A percentile compares a stretch with the other conserved stretches of the same genome.
These are phyloP conservation scores for Bidens hawaiensis DNA, from an alignment of 140 eudicot genomes.

Conservation along the genomic window DNA sequence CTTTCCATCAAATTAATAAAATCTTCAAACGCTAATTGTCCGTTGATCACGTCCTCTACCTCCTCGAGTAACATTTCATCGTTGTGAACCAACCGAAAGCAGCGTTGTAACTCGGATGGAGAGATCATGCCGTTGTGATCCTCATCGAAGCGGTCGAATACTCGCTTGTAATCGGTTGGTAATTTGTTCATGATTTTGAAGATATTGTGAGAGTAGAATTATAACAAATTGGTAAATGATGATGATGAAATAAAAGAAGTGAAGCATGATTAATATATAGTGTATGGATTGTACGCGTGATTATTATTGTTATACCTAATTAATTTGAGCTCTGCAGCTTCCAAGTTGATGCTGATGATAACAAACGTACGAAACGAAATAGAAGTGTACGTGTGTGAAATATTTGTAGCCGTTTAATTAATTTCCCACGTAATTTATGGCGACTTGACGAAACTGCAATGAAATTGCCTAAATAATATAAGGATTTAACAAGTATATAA, in stretches of 20 bases:
- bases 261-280: neutral
- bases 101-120: constrained; percentile 22
- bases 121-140: constrained; percentile 35
- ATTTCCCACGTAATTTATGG: neutral
- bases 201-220: neutral
- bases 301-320: too few relatives aligned
- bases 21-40: constrained; percentile 35
- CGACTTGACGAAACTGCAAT: neutral
- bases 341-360: constrained; percentile 4
- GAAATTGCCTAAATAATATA: neutral
- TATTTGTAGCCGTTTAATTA: neutral
- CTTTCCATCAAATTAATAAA: constrained; percentile 36
- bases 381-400: neutral
- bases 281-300: constrained; percentile 1
- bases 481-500: too few relatives aligned
- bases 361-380: constrained; percentile 17
- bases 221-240: neutral
- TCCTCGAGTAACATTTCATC: constrained; percentile 27
- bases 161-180: too few relatives aligned
- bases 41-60: constrained; percentile 25
- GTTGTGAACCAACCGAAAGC: constrained; percentile 7
- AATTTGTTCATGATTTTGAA: constrained; percentile 18
- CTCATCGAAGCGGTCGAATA: constrained; percentile 38
- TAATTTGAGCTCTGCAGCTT: neutral
- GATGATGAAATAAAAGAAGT: neutral